phyloP scores from a whole-genome alignment of 352 stramenopile genomes.

The Aphanomyces euteiches region DNA sequence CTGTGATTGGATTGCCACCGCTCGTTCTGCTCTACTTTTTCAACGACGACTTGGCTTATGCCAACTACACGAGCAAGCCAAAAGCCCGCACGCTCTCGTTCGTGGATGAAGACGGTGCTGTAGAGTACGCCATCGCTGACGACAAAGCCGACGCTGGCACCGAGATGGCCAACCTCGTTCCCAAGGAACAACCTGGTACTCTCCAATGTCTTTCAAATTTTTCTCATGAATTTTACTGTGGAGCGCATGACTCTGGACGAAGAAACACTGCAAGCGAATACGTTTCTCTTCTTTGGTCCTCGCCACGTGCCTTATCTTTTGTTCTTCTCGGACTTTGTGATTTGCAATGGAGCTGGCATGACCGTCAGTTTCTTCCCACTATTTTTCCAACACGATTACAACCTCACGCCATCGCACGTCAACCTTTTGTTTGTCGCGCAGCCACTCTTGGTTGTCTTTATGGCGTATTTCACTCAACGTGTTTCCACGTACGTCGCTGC shows the following conservation, averaged over 20 bases:
- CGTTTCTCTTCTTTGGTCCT: slow-evolving; percentile 61
- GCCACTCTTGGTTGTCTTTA: slow-evolving; percentile 59
- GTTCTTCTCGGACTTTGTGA: slow-evolving; percentile 75
- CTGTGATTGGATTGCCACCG: slow-evolving; percentile 52
- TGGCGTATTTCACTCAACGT: slow-evolving; percentile 52
- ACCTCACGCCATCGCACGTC: slow-evolving; percentile 68
- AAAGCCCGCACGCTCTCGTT: slow-evolving; percentile 30
- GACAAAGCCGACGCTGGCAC: background rate
- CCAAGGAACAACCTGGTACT: background rate
- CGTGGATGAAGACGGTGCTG: slow-evolving; percentile 24
- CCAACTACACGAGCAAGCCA: slow-evolving; percentile 51
- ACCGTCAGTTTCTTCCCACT: slow-evolving; percentile 82
- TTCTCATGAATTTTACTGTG: too few species aligned
- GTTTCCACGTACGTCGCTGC: slow-evolving; percentile 38
- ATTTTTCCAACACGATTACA: slow-evolving; percentile 80
- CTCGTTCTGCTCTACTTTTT: slow-evolving; percentile 71
- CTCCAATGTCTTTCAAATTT: background rate
- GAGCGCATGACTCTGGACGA: too few species aligned
- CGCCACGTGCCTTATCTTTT: slow-evolving; percentile 65
- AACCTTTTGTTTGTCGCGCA: slow-evolving; percentile 64
- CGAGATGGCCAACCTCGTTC: slow-evolving; percentile 6
- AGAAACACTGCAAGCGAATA: background rate
- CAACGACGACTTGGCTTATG: slow-evolving; percentile 70
- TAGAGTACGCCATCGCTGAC: slow-evolving; percentile 17
- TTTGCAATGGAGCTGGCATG: slow-evolving; percentile 81